Evolutionary conservation across 345 rosid species (phyloP).

Genomic region (Lagerstroemia speciosa): DNA sequence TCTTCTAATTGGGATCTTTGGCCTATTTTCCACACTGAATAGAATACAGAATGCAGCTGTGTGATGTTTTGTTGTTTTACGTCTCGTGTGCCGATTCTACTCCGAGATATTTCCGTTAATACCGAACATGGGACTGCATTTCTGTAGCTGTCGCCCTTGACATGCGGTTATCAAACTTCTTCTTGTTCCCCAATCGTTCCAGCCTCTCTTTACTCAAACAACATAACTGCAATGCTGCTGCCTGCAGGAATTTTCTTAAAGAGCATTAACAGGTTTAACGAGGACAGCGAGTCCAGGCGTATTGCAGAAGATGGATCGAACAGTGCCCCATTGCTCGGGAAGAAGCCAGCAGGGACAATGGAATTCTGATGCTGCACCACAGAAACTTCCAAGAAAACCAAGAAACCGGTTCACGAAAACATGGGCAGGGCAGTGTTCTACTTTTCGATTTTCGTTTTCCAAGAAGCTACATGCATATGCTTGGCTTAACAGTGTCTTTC

Average conservation of each 20-base stretch:
- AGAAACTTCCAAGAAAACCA: background rate
- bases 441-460: background rate
- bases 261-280: constrained; percentile 60
- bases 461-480: background rate
- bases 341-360: constrained; percentile 15
- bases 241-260: constrained; percentile 59
- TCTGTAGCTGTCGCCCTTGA: background rate
- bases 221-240: background rate
- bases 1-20: background rate
- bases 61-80: background rate
- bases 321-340: constrained; percentile 48
- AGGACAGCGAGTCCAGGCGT: constrained; percentile 38
- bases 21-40: background rate
- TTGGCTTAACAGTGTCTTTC: background rate
- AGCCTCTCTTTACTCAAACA: background rate
- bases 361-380: background rate
- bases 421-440: background rate
- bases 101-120: background rate
- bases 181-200: too few relatives aligned
- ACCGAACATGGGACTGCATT: background rate
- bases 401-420: background rate
- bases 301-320: constrained; percentile 23
- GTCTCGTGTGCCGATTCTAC: background rate
- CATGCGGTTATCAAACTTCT: background rate
- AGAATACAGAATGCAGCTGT: background rate